Percentiles rank a stretch among this genome's conserved stretches.
phyloP scores from a whole-genome alignment of 2,329 filamentous ascomycete species.

The Elsinoe ampelina region DNA sequence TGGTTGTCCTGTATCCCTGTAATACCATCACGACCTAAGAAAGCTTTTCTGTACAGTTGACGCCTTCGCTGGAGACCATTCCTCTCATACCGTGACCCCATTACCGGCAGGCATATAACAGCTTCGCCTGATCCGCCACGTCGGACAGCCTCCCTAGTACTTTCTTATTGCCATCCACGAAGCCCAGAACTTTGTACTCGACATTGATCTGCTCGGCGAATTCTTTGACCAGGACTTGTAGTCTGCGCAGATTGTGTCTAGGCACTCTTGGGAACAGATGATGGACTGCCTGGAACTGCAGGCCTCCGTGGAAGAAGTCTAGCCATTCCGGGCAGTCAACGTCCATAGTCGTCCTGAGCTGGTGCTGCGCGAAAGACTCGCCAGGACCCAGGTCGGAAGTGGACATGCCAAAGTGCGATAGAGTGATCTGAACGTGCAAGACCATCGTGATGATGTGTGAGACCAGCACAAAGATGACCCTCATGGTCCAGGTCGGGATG shows the following conservation, averaged over 20 bases:
- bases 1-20: too few species aligned
- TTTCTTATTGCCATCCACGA: constrained; percentile 53
- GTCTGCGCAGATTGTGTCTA: constrained; percentile 55
- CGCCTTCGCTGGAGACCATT: too few species aligned
- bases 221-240: constrained; percentile 51
- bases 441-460: constrained; percentile 58
- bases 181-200: constrained; percentile 52
- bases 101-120: not conserved
- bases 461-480: constrained; percentile 60
- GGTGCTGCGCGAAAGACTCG: constrained; percentile 60
- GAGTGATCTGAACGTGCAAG: constrained; percentile 62
- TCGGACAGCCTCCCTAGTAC: constrained; percentile 48
- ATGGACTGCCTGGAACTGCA: constrained; percentile 65
- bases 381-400: constrained; percentile 53
- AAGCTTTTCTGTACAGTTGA: too few species aligned
- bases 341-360: constrained; percentile 65
- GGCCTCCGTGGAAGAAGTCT: constrained; percentile 61
- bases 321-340: constrained; percentile 63
- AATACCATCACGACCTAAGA: too few species aligned
- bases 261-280: constrained; percentile 61
- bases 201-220: constrained; percentile 58
- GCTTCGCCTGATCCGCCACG: constrained; percentile 37
- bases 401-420: constrained; percentile 65
- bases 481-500: constrained; percentile 59
- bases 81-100: too few species aligned